phyloP scores from a whole-genome alignment of 1,284 basidiomycete species.

The Phenoliferia sp. region DNA sequence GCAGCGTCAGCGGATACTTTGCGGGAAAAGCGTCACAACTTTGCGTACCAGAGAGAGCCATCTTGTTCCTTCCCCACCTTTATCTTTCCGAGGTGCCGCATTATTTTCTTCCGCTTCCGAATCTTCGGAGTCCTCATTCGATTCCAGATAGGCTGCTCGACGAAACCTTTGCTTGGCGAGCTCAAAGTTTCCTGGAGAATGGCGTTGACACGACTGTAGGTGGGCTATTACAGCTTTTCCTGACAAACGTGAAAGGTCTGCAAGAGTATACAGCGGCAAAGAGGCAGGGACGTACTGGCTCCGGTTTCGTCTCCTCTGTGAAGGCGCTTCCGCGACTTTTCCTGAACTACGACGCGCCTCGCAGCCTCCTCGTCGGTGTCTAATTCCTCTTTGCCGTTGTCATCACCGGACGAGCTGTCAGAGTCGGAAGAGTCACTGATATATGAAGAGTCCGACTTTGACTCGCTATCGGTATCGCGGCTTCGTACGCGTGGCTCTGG shows the following conservation, averaged over 20 bases:
- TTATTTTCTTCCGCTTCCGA: not conserved
- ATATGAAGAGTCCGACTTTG: slow-evolving; percentile 3
- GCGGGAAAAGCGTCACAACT: no score
- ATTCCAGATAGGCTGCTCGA: slow-evolving; percentile 16
- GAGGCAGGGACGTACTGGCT: not conserved
- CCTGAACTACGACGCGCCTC: not conserved
- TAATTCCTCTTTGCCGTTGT: not conserved
- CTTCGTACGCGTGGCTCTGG: not conserved
- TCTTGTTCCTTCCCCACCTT: slow-evolving; percentile 13
- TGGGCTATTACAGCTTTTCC: no score
- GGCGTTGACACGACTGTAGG: not conserved
- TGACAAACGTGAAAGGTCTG: slow-evolving; percentile 3
- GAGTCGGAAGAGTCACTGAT: not conserved
- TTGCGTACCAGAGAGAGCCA: slow-evolving; percentile 25
- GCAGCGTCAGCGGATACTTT: no score
- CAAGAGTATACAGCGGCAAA: not conserved
- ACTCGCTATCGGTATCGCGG: not conserved
- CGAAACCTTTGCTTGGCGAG: slow-evolving; percentile 17
- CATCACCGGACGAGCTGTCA: not conserved
- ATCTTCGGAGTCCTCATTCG: not conserved
- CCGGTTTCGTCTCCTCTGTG: not conserved
- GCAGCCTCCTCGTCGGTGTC: not conserved
- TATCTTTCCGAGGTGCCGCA: not conserved
- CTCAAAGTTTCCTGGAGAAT: not conserved
- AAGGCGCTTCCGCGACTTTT: not conserved